A percentile compares a stretch with the other conserved stretches of the same genome.
Conservation (phyloP, 495 filamentous ascomycete species). For the Parathielavia hyrcaniae region DNA sequence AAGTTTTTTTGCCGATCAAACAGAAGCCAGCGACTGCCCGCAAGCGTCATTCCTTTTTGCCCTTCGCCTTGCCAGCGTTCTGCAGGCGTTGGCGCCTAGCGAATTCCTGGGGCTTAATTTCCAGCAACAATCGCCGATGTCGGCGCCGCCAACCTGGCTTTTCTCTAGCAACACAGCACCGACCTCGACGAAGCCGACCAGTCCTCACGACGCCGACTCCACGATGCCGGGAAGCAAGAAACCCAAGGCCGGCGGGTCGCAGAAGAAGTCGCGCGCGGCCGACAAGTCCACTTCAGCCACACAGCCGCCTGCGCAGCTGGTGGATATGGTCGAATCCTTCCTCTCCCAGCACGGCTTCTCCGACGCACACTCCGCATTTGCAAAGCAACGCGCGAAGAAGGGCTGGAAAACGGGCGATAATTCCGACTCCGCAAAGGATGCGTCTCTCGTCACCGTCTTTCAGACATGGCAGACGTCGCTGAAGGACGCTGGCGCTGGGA, state of each 20-base stretch:
- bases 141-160: slow-evolving; percentile 39
- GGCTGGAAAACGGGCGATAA: slow-evolving; percentile 35
- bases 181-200: slow-evolving; percentile 6
- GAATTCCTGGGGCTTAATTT: neutral
- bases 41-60: neutral
- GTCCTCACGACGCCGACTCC: neutral
- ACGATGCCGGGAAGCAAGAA: slow-evolving; percentile 25
- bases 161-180: slow-evolving; percentile 40
- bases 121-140: slow-evolving; percentile 23
- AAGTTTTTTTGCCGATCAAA: slow-evolving; percentile 8
- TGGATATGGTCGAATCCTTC: slow-evolving; percentile 62
- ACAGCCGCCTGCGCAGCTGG: slow-evolving; percentile 50
- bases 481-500: slow-evolving; percentile 24
- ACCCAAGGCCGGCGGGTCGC: slow-evolving; percentile 28
- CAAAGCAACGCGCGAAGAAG: slow-evolving; percentile 49
- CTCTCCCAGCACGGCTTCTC: slow-evolving; percentile 59
- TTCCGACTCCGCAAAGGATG: slow-evolving; percentile 29
- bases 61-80: neutral
- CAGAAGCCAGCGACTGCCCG: slow-evolving; percentile 5
- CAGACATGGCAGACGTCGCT: slow-evolving; percentile 43
- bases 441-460: slow-evolving; percentile 41
- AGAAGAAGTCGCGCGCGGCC: slow-evolving; percentile 19
- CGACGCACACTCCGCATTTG: slow-evolving; percentile 52
- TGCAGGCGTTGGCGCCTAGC: neutral
- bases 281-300: slow-evolving; percentile 22